Evolutionary conservation across 768 basidiomycete genomes (phyloP), one percentile per base, ranked within the genome.

Genomic region (Hygrophorus pudorinus): DNA sequence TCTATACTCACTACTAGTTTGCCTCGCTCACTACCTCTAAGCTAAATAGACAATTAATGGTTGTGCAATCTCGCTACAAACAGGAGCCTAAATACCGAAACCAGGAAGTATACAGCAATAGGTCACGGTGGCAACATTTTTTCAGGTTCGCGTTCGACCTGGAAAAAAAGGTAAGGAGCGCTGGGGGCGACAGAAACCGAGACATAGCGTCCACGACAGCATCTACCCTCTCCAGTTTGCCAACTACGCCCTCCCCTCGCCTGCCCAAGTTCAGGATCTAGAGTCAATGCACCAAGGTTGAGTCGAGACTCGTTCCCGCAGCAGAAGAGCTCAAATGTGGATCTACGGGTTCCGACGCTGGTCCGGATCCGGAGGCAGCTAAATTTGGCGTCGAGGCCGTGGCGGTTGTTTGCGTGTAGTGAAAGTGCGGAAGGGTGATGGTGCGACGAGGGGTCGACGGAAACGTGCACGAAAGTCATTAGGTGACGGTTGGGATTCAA

Each of bases 391-490:
- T 56, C 14, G 60, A 54, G 5, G 53, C 45, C 14, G 47, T 36
- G 11, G 48, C 48, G 14, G 38, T 32, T 33, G 44, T 37, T 32
- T 47, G 47, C 6, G 53, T 41, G 38, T 50, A 12, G 46, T 38
- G 51, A 53, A 56, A 2, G 59, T 56, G 14, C 62, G 62, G 60
- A 82, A 83, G 4, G 81, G 81, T 0, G 76, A 68, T 0, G 79
- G 79, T 0, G 71, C 78, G 13, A 70, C 67, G 38, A 83, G 66
- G 2, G 79, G 61, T 17, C 78, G 66, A 46, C 76, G 78, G 56
- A 83, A 83, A 37, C 81, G 76, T 7, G 75, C 76, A 16, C 81
- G 77, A 51, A 82, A 78, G 41, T 82, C 79, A 52, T 66, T 74
- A 12, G 58, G 55, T 13, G 59, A 49, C 10, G 55, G 53, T 16